Percentiles rank a stretch among this genome's conserved stretches.
Evolutionary conservation across 805 yeast species (phyloP).

Genomic region (Priceomyces melissophilus): DNA sequence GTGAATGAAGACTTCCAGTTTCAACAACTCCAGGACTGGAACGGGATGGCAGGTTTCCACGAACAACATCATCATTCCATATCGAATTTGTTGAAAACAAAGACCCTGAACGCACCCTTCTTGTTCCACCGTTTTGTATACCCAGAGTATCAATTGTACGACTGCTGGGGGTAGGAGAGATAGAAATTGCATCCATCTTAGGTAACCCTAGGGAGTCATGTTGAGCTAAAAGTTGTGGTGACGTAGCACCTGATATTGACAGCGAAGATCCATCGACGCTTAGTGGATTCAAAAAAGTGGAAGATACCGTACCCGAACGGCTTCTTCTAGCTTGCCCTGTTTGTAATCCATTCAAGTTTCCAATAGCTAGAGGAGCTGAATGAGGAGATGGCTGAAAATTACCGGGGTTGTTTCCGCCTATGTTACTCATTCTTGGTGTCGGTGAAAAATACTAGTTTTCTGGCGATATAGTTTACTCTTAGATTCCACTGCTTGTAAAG

Average conservation of each 20-base stretch:
- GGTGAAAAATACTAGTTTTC: background rate
- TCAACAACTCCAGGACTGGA: slow-evolving; percentile 12
- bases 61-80: slow-evolving; percentile 50
- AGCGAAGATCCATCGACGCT: slow-evolving; percentile 3
- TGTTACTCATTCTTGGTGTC: slow-evolving; percentile 3
- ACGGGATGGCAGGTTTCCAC: slow-evolving; percentile 15
- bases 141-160: slow-evolving; percentile 17
- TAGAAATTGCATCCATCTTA: slow-evolving; percentile 16
- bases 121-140: slow-evolving; percentile 15
- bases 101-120: slow-evolving; percentile 56
- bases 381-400: slow-evolving; percentile 28
- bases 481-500: background rate
- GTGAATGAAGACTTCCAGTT: slow-evolving; percentile 14
- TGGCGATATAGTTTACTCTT: background rate
- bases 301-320: slow-evolving; percentile 78
- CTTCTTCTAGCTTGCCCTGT: slow-evolving; percentile 48
- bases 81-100: slow-evolving; percentile 49
- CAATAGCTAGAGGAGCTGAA: slow-evolving; percentile 26
- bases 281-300: slow-evolving; percentile 40
- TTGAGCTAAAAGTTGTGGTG: slow-evolving; percentile 15
- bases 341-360: slow-evolving; percentile 21
- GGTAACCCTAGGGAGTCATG: slow-evolving; percentile 11
- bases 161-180: slow-evolving; percentile 14
- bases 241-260: slow-evolving; percentile 12
- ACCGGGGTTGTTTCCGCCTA: slow-evolving; percentile 4